Evolutionary conservation across 257 asterid genomes (phyloP).

Genomic region (Plectranthus barbatus): DNA sequence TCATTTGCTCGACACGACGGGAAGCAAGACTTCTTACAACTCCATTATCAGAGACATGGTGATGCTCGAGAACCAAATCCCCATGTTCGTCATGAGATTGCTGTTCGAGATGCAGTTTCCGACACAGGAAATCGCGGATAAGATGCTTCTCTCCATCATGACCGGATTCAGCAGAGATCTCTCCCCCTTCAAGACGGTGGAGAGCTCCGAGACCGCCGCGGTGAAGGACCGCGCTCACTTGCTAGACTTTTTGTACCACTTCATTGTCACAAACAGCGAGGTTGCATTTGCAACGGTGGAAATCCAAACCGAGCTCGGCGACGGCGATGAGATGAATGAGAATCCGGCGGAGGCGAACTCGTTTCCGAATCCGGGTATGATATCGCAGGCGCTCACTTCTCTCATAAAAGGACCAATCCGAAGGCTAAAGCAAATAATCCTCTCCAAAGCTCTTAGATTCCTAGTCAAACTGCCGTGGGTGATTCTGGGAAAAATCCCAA

Average conservation of each 20-base stretch:
- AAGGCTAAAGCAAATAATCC: conserved; percentile 18
- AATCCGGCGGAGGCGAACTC: not conserved
- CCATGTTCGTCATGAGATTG: conserved; percentile 38
- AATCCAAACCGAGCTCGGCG: conserved; percentile 8
- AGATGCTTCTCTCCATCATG: conserved; percentile 23
- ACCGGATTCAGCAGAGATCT: conserved; percentile 24
- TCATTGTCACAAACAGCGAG: conserved; percentile 31
- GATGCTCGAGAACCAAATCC: conserved; percentile 69
- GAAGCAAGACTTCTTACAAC: conserved; percentile 37
- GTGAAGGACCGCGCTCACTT: conserved; percentile 27
- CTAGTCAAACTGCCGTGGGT: conserved; percentile 36
- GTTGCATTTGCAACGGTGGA: conserved; percentile 7
- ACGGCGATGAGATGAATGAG: not conserved
- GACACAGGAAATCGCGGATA: conserved; percentile 28
- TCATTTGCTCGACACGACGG: conserved; percentile 34
- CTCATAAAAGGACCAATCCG: conserved; percentile 14
- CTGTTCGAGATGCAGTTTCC: conserved; percentile 32
- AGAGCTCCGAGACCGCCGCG: not conserved
- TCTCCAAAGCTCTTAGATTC: conserved; percentile 28
- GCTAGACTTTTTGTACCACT: conserved; percentile 43
- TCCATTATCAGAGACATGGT: conserved; percentile 41
- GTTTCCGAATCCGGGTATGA: not conserved
- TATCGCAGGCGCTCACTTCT: conserved; percentile 22
- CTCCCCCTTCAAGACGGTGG: conserved; percentile 35
- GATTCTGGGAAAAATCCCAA: conserved; percentile 27